Base-by-base conservation (phyloP, 164 flowering plant genomes). In the Umbellularia californica region DNA sequence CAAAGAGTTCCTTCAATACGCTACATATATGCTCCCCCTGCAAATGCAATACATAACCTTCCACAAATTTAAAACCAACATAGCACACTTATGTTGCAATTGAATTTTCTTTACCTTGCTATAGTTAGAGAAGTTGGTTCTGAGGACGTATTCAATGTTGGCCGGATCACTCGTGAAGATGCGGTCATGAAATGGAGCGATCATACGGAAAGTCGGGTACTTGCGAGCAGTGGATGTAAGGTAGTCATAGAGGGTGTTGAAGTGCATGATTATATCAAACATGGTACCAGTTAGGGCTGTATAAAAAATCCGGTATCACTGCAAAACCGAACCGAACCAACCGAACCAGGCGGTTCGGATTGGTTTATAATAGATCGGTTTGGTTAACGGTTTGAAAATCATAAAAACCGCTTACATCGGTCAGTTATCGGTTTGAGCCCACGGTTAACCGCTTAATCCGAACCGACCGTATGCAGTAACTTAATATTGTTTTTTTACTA, bases 101-200 rank as follows among this genome's bases (percentile, higher is more conserved):
- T 9, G 3, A 63, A 63, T 23, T 63, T 20, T 10, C 27, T 27
- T 22, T 22, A 63, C 65, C 65, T 63, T 89, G 7, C 78, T 47
- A 66, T 88, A 88, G 23, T 76, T 85, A 0, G 79, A 84, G 55
- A 89, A 88, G 12, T 81, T 85, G 20, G 88, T 81, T 70, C 87
- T 90, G 63, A 92, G 85, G 5, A 89, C 50, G 67, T 92, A 83
- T 65, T 92, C 94, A 0, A 90, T 73, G 79, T 89, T 92, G 65
- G 84, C 62, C 5, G 81, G 66, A 62, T 92, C 92, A 2, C 84
- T 71, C 0, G 94, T 90, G 83, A 82, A 90, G 33, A 87, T 22
- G 28, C 82, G 86, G 65, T 89, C 85, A 20, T 75, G 80, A 0
- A 51, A 73, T 0, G 83, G 85, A 30, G 83, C 79, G 0, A 92